Percentiles rank a stretch among this genome's conserved stretches.
Evolutionary conservation across 2,329 filamentous ascomycete species (phyloP).

Genomic region (Colletotrichum limetticola): DNA sequence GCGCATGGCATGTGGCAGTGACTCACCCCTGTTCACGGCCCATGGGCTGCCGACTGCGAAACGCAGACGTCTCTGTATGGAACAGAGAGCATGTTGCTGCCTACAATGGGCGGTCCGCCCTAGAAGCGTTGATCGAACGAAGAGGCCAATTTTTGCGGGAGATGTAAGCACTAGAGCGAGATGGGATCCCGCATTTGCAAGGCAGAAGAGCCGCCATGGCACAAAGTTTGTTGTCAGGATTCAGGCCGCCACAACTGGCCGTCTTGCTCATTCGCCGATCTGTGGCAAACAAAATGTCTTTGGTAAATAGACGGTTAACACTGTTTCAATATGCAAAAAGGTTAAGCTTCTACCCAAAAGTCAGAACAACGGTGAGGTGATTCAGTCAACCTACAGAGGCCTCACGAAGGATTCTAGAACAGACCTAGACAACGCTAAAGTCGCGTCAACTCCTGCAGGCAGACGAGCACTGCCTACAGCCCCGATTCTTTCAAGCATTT

Average conservation of each 20-base stretch:
- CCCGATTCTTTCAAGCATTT: neutral
- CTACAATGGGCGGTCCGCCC: neutral
- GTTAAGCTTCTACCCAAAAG: neutral
- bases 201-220: slow-evolving; percentile 1
- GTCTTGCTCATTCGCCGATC: slow-evolving; percentile 13
- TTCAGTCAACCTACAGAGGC: neutral
- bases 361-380: neutral
- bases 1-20: slow-evolving; percentile 5
- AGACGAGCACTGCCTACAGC: neutral
- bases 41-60: neutral
- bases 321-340: too few relatives aligned
- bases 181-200: neutral
- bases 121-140: neutral
- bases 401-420: slow-evolving; percentile 3
- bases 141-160: neutral
- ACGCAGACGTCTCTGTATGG: neutral
- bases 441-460: neutral
- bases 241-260: neutral
- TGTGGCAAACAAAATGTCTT: neutral
- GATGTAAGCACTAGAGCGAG: slow-evolving; percentile 11
- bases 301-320: neutral
- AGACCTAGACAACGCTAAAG: neutral
- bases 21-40: slow-evolving; percentile 20
- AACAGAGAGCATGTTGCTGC: slow-evolving; percentile 15
- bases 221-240: neutral